phyloP scores from a whole-genome alignment of 2,329 filamentous ascomycete species.

The Laburnicola sp. region DNA sequence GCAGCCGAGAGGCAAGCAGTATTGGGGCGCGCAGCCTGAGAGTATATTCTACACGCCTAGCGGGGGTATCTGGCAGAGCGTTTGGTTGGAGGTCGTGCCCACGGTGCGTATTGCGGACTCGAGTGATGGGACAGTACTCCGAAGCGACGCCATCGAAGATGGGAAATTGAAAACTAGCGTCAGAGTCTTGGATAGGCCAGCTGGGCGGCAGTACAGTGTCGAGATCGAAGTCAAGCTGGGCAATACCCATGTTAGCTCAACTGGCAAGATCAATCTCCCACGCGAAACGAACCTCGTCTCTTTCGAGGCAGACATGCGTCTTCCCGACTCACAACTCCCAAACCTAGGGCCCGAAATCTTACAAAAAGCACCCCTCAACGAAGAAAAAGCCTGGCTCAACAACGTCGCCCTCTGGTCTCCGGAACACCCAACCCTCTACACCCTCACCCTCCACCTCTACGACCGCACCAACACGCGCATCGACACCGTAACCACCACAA shows the following conservation, averaged over 20 bases:
- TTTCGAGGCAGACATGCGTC: slow-evolving; percentile 55
- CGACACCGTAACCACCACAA: slow-evolving; percentile 63
- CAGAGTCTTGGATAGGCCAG: slow-evolving; percentile 54
- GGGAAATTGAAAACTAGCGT: slow-evolving; percentile 58
- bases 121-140: slow-evolving; percentile 61
- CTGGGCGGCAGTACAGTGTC: slow-evolving; percentile 53
- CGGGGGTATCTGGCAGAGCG: slow-evolving; percentile 62
- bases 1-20: slow-evolving; percentile 70
- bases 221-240: slow-evolving; percentile 59
- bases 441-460: slow-evolving; percentile 57
- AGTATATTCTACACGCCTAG: slow-evolving; percentile 63
- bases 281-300: slow-evolving; percentile 55
- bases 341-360: slow-evolving; percentile 43
- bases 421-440: slow-evolving; percentile 61
- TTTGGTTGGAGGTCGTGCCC: slow-evolving; percentile 62
- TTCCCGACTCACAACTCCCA: slow-evolving; percentile 49
- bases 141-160: slow-evolving; percentile 57
- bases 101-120: slow-evolving; percentile 57
- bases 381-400: slow-evolving; percentile 54
- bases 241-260: slow-evolving; percentile 53
- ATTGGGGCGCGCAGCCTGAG: slow-evolving; percentile 64
- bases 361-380: slow-evolving; percentile 41
- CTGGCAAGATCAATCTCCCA: slow-evolving; percentile 49
- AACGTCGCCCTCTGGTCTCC: slow-evolving; percentile 66
- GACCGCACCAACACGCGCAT: slow-evolving; percentile 48